These are phyloP conservation scores for Penicillium brasilianum DNA, from an alignment of 2,329 filamentous ascomycete genomes.

Conservation along the genomic window DNA sequence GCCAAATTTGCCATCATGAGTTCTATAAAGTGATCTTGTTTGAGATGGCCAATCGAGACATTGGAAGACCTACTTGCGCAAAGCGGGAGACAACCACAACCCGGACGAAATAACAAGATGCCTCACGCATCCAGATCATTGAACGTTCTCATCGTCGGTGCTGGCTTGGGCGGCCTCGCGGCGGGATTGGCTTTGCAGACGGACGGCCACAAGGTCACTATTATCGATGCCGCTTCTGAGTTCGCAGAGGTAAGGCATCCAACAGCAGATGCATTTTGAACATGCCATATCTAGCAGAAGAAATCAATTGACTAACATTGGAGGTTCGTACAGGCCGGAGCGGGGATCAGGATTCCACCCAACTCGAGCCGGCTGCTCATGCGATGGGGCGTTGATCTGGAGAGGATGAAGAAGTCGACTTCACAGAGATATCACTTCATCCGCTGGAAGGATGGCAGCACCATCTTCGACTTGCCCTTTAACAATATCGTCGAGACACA, in stretches of 20 bases:
- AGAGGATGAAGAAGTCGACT: constrained; percentile 36
- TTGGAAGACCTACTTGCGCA: constrained; percentile 1
- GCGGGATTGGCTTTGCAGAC: constrained; percentile 18
- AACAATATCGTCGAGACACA: constrained; percentile 33
- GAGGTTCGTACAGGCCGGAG: constrained; percentile 32
- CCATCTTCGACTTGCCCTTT: constrained; percentile 33
- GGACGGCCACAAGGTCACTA: constrained; percentile 21
- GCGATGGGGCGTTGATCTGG: constrained; percentile 36
- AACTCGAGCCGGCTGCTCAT: constrained; percentile 39
- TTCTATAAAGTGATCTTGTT: constrained; percentile 9
- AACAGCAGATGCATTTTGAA: not conserved
- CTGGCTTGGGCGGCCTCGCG: constrained; percentile 18
- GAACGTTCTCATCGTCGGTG: too few species aligned
- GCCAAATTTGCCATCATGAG: constrained; percentile 7
- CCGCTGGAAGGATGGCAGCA: constrained; percentile 37
- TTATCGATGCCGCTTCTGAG: constrained; percentile 20
- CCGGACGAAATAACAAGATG: constrained; percentile 1
- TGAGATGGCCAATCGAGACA: constrained; percentile 1
- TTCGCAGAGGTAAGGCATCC: constrained; percentile 20
- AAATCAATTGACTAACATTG: constrained; percentile 7
- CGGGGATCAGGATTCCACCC: constrained; percentile 43
- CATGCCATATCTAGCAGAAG: not conserved
- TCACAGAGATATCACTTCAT: constrained; percentile 34
- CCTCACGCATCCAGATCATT: constrained; percentile 6
- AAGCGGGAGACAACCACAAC: not conserved